A percentile compares a stretch with the other conserved stretches of the same genome.
Conservation (phyloP, 2,329 filamentous ascomycete genomes). For the Colletotrichum acutatum region DNA sequence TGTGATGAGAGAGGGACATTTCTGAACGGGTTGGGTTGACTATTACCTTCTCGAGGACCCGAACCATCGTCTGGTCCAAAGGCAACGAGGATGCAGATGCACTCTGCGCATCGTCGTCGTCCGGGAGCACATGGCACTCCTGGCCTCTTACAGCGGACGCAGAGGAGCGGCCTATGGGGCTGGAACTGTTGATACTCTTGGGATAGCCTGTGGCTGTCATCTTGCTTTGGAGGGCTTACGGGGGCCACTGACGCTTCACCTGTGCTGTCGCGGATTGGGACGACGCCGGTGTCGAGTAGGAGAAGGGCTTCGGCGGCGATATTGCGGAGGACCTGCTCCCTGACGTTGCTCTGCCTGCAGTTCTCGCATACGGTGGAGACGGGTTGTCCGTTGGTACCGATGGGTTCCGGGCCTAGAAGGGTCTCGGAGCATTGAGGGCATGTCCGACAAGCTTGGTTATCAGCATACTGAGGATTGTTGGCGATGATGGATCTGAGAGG, state of each 20-base stretch:
- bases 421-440: not conserved
- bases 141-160: not conserved
- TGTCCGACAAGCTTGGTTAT: not conserved
- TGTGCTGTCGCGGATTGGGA: not conserved
- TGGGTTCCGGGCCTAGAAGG: not conserved
- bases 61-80: not conserved
- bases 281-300: not conserved
- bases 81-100: conserved; percentile 4
- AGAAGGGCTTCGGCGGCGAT: not conserved
- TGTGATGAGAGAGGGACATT: not conserved
- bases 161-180: not conserved
- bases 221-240: not conserved
- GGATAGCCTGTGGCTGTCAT: not conserved
- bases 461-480: too few species aligned
- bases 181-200: not conserved
- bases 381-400: not conserved
- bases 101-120: not conserved
- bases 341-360: conserved; percentile 8
- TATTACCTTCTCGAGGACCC: not conserved
- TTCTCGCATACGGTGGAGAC: not conserved
- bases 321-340: not conserved
- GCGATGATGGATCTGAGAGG: not conserved
- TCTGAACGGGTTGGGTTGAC: not conserved
- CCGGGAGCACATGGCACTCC: not conserved
- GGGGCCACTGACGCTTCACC: too few species aligned